phyloP scores from a whole-genome alignment of 768 basidiomycete genomes.

The Pulveroboletus sp. region DNA sequence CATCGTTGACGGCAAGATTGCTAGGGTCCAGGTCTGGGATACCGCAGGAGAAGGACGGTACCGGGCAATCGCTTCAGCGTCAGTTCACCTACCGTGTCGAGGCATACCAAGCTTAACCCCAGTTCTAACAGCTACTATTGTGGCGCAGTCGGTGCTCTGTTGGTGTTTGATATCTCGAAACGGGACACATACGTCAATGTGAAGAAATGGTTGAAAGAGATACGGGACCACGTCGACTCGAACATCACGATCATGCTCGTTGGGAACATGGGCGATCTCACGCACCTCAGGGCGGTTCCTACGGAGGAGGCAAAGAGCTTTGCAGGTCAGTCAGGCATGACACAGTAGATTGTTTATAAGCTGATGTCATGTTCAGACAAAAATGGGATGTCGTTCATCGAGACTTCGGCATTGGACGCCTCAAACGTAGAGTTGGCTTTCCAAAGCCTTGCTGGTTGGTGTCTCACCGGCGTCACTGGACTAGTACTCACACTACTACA shows the following conservation, averaged over 20 bases:
- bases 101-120: too few species aligned
- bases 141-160: constrained; percentile 91
- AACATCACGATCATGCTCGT: constrained; percentile 96
- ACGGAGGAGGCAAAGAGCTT: constrained; percentile 97
- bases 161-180: constrained; percentile 94
- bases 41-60: constrained; percentile 98
- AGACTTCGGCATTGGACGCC: constrained; percentile 99
- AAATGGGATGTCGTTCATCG: constrained; percentile 91
- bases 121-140: constrained; percentile 78
- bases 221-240: constrained; percentile 90
- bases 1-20: constrained; percentile 92
- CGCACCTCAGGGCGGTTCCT: constrained; percentile 92
- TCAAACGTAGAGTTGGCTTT: constrained; percentile 98
- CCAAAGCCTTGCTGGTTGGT: constrained; percentile 87
- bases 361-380: constrained; percentile 55
- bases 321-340: constrained; percentile 55
- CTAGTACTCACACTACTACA: too few species aligned
- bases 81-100: constrained; percentile 28
- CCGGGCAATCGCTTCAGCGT: constrained; percentile 97
- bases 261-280: constrained; percentile 99
- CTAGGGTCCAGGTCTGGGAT: constrained; percentile 99
- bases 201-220: constrained; percentile 94
- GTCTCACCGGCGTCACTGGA: too few species aligned
- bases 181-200: constrained; percentile 94
- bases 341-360: background rate